Evolutionary conservation across 2,329 filamentous ascomycete genomes (phyloP).

Genomic region (Seiridium cupressi): DNA sequence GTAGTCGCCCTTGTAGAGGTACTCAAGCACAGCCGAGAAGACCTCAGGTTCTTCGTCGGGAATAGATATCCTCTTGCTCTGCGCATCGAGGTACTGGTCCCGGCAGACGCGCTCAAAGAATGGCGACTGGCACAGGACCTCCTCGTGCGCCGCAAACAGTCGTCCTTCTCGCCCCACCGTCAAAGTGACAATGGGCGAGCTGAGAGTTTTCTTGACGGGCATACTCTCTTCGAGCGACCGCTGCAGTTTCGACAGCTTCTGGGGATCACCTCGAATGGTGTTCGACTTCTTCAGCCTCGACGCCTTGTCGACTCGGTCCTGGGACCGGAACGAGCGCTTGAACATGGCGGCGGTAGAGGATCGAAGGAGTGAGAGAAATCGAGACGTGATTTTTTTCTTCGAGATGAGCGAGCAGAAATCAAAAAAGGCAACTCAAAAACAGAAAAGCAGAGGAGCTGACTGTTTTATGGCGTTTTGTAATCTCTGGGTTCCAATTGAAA

Average conservation of each 20-base stretch:
- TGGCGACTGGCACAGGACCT: slow-evolving; percentile 81
- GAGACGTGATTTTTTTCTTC: slow-evolving; percentile 22
- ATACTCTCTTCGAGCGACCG: slow-evolving; percentile 64
- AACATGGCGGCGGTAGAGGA: slow-evolving; percentile 65
- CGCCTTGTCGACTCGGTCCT: slow-evolving; percentile 86
- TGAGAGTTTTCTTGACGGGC: slow-evolving; percentile 34
- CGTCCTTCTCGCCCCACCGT: slow-evolving; percentile 81
- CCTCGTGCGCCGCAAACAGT: slow-evolving; percentile 92
- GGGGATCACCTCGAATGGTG: slow-evolving; percentile 61
- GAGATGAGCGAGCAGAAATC: slow-evolving; percentile 24
- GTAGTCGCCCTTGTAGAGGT: slow-evolving; percentile 96
- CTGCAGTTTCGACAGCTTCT: slow-evolving; percentile 82
- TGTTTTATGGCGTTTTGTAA: slow-evolving; percentile 11
- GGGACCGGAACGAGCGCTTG: slow-evolving; percentile 84
- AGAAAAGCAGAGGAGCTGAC: slow-evolving; percentile 10
- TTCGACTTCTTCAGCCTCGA: slow-evolving; percentile 74
- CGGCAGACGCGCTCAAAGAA: slow-evolving; percentile 76
- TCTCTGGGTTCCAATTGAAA: slow-evolving; percentile 25
- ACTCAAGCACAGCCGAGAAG: slow-evolving; percentile 92
- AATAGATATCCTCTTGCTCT: slow-evolving; percentile 75
- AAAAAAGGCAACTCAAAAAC: slow-evolving; percentile 31
- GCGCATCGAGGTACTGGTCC: slow-evolving; percentile 70
- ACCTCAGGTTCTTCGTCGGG: slow-evolving; percentile 82
- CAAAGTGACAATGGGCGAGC: slow-evolving; percentile 79
- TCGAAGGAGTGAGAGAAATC: slow-evolving; percentile 27